Conservation (phyloP, 2,329 filamentous ascomycete genomes). For the Leptosphaerulina australis region DNA sequence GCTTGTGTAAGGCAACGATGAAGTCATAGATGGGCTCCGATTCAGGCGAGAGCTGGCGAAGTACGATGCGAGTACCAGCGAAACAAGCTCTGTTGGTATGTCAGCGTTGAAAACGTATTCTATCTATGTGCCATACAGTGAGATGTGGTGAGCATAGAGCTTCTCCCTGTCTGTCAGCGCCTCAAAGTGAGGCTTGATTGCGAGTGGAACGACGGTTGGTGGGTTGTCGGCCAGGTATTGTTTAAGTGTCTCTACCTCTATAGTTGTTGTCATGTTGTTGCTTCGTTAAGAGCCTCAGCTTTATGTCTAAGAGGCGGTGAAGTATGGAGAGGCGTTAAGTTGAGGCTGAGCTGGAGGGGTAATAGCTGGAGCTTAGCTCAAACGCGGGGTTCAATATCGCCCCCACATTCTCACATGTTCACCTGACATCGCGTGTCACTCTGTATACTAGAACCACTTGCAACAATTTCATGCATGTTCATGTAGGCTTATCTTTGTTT, state of each 20-base stretch:
- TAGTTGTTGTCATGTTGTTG: constrained; percentile 38
- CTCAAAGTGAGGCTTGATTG: constrained; percentile 93
- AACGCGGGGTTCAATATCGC: not conserved
- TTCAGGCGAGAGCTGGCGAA: constrained; percentile 60
- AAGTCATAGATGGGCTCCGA: constrained; percentile 61
- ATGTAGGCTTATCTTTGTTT: no score
- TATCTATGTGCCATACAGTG: constrained; percentile 34
- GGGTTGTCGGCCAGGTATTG: constrained; percentile 92
- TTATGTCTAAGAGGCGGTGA: not conserved
- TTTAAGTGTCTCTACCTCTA: constrained; percentile 55
- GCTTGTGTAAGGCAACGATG: constrained; percentile 57
- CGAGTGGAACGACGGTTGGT: constrained; percentile 82
- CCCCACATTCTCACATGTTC: constrained; percentile 4
- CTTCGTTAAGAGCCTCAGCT: not conserved
- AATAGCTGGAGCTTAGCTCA: not conserved
- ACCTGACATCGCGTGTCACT: not conserved
- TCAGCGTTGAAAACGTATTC: not conserved
- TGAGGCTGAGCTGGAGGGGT: constrained; percentile 4
- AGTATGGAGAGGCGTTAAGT: not conserved
- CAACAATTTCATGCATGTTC: no score
- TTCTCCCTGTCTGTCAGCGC: constrained; percentile 76
- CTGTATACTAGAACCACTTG: not conserved
- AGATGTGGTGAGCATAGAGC: constrained; percentile 79
- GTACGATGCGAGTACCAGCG: constrained; percentile 58
- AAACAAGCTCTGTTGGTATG: constrained; percentile 49